phyloP scores from a whole-genome alignment of 2,329 filamentous ascomycete species.

The Ceratocystiopsis minuta region DNA sequence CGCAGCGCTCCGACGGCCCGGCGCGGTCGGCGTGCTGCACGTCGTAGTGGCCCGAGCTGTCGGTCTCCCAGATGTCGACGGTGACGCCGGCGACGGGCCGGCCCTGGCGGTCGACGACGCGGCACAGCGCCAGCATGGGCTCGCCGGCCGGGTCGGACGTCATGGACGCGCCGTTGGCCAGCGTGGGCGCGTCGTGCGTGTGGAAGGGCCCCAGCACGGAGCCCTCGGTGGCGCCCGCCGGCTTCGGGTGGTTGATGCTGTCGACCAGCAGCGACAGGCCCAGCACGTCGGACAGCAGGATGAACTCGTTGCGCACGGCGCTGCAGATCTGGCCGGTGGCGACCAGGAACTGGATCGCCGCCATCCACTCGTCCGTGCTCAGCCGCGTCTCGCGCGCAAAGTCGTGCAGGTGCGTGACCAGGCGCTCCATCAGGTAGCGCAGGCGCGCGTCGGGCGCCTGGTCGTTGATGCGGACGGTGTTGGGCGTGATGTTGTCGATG shows the following conservation, averaged over 20 bases:
- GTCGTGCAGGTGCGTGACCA: constrained; percentile 65
- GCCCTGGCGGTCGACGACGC: constrained; percentile 45
- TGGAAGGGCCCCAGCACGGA: constrained; percentile 72
- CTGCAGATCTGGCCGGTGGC: constrained; percentile 54
- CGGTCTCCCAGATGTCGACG: constrained; percentile 75
- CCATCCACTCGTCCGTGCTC: constrained; percentile 63
- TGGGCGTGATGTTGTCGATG: constrained; percentile 64
- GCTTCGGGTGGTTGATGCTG: constrained; percentile 70
- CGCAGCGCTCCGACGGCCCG: constrained; percentile 52
- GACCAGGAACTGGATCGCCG: constrained; percentile 52
- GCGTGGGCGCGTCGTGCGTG: constrained; percentile 51
- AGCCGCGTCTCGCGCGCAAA: constrained; percentile 64
- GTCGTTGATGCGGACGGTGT: constrained; percentile 58
- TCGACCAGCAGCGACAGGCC: constrained; percentile 68
- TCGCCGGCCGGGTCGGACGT: constrained; percentile 51
- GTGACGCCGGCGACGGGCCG: constrained; percentile 46
- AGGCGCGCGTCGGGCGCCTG: constrained; percentile 45
- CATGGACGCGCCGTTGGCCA: constrained; percentile 41
- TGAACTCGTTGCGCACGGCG: constrained; percentile 61
- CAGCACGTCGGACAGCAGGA: constrained; percentile 63
- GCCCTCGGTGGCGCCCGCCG: constrained; percentile 50
- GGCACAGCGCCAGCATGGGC: constrained; percentile 56
- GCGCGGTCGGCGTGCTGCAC: constrained; percentile 52
- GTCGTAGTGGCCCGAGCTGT: constrained; percentile 64
- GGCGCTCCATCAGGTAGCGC: constrained; percentile 53